Conservation (phyloP, 331 rosid genomes). For the Erythrophleum ivorense region DNA sequence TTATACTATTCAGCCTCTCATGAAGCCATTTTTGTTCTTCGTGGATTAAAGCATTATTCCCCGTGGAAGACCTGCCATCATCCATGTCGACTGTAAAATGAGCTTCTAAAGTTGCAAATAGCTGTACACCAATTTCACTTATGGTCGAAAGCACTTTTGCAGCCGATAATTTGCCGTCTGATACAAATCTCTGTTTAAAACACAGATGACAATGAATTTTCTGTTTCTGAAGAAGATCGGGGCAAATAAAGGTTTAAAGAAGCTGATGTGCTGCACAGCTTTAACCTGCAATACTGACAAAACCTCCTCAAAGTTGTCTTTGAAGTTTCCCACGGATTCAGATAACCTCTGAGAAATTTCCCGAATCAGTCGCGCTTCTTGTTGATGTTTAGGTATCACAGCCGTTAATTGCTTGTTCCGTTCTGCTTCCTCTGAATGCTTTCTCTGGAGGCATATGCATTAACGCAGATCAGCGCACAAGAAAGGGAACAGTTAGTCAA, state of each 20-base stretch:
- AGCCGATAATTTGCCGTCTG: conserved; percentile 55
- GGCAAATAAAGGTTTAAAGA: conserved; percentile 30
- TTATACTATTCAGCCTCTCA: conserved; percentile 60
- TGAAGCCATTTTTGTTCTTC: conserved; percentile 58
- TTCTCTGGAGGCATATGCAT: conserved; percentile 57
- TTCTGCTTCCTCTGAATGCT: conserved; percentile 59
- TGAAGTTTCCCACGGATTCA: conserved; percentile 62
- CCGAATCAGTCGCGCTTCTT: conserved; percentile 54
- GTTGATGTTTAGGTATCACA: conserved; percentile 56
- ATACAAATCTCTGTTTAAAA: conserved; percentile 55
- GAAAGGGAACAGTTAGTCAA: conserved; percentile 10
- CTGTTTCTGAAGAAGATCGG: conserved; percentile 26
- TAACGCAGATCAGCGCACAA: conserved; percentile 32
- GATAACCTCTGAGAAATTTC: conserved; percentile 58
- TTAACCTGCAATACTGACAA: conserved; percentile 72
- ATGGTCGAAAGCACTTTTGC: conserved; percentile 64
- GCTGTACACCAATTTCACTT: conserved; percentile 64
- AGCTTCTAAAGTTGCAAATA: conserved; percentile 69
- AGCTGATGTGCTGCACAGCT: conserved; percentile 26
- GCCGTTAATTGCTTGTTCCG: conserved; percentile 49
- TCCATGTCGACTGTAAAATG: conserved; percentile 50
- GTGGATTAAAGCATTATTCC: conserved; percentile 47
- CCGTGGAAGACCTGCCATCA: conserved; percentile 41
- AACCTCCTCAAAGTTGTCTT: conserved; percentile 64
- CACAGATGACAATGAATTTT: conserved; percentile 24